A percentile compares a stretch with the other conserved stretches of the same genome.
These are phyloP conservation scores for Penicillium simplicissimum DNA, from an alignment of 495 filamentous ascomycete genomes.

Conservation along the genomic window DNA sequence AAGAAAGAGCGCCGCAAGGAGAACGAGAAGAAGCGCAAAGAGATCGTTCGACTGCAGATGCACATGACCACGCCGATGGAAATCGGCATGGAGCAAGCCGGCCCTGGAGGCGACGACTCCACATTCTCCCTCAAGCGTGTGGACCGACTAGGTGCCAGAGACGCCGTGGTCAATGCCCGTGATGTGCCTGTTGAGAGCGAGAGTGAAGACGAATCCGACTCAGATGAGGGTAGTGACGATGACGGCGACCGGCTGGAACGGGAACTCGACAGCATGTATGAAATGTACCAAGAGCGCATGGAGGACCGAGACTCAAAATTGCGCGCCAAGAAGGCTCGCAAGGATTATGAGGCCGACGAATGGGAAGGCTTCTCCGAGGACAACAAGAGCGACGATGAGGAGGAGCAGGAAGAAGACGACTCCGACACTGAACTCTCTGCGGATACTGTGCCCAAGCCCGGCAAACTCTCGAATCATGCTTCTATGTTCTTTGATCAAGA, in stretches of 20 bases:
- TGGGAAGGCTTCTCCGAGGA: slow-evolving; percentile 86
- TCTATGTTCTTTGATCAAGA: slow-evolving; percentile 92
- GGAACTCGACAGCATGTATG: slow-evolving; percentile 84
- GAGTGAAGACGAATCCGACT: slow-evolving; percentile 59
- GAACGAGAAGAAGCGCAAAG: slow-evolving; percentile 87
- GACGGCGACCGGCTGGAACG: slow-evolving; percentile 79
- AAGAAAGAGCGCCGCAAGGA: slow-evolving; percentile 80
- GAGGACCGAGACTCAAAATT: slow-evolving; percentile 79
- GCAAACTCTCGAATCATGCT: slow-evolving; percentile 76
- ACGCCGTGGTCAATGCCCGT: slow-evolving; percentile 72
- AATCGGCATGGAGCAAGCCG: slow-evolving; percentile 90
- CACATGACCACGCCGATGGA: slow-evolving; percentile 96
- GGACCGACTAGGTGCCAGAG: slow-evolving; percentile 69
- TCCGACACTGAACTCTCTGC: slow-evolving; percentile 56
- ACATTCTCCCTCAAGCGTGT: slow-evolving; percentile 83
- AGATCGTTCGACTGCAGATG: slow-evolving; percentile 91
- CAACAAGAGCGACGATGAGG: slow-evolving; percentile 53
- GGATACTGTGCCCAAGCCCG: slow-evolving; percentile 44
- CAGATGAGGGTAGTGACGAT: slow-evolving; percentile 66
- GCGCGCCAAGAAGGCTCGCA: slow-evolving; percentile 82
- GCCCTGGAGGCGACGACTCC: slow-evolving; percentile 69
- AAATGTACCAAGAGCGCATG: slow-evolving; percentile 78
- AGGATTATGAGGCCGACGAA: slow-evolving; percentile 80
- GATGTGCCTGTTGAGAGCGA: slow-evolving; percentile 62
- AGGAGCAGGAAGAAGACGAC: slow-evolving; percentile 41